phyloP scores from a whole-genome alignment of 345 rosid species.

The Gossypium longicalyx region DNA sequence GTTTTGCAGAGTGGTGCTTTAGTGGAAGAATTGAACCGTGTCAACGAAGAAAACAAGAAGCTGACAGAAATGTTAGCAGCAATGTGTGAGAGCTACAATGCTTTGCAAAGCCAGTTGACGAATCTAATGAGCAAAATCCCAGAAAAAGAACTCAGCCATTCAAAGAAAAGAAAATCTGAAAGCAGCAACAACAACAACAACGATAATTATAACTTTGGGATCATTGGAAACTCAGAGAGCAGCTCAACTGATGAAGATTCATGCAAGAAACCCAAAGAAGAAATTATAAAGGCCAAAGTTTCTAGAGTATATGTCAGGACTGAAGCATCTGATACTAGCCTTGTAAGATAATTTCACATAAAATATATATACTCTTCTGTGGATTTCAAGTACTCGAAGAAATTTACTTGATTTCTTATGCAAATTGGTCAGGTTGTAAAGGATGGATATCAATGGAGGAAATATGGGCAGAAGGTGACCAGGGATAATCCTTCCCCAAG shows the following conservation, averaged over 20 bases:
- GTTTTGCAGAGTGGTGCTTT: slow-evolving; percentile 40
- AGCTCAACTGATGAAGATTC: slow-evolving; percentile 90
- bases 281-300: slow-evolving; percentile 62
- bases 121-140: slow-evolving; percentile 49
- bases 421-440: slow-evolving; percentile 55
- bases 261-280: slow-evolving; percentile 71
- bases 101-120: slow-evolving; percentile 52
- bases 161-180: slow-evolving; percentile 76
- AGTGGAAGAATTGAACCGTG: slow-evolving; percentile 73
- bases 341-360: slow-evolving; percentile 43
- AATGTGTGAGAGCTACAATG: slow-evolving; percentile 76
- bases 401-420: background rate
- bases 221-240: slow-evolving; percentile 64
- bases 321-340: slow-evolving; percentile 67
- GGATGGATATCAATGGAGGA: slow-evolving; percentile 99
- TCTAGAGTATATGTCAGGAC: slow-evolving; percentile 57
- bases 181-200: slow-evolving; percentile 26
- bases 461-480: slow-evolving; percentile 97
- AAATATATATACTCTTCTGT: background rate
- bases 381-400: background rate
- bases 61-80: slow-evolving; percentile 65
- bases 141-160: slow-evolving; percentile 43
- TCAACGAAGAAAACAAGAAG: slow-evolving; percentile 82
- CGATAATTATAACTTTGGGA: slow-evolving; percentile 22
- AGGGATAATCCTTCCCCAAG: slow-evolving; percentile 97